Percentiles rank a stretch among this genome's conserved stretches.
Conservation (phyloP, 2,329 filamentous ascomycete species). For the Stagonosporopsis tanaceti region DNA sequence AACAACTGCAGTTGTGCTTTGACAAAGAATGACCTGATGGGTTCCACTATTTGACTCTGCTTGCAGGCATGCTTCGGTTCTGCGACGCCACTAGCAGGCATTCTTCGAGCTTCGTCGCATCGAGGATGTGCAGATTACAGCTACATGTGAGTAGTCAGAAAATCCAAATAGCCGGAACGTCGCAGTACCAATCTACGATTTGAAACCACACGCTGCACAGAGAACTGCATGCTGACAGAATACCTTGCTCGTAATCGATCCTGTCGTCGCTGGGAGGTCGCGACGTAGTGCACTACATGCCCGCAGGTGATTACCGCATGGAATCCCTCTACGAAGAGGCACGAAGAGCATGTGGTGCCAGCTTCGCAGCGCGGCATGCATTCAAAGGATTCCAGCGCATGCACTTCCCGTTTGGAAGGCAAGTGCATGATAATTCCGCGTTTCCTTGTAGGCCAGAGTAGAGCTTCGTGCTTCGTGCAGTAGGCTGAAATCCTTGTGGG, state of each 20-base stretch:
- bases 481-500: constrained; percentile 22
- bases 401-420: constrained; percentile 14
- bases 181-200: constrained; percentile 4
- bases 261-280: background rate
- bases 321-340: constrained; percentile 12
- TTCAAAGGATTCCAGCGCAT: constrained; percentile 1
- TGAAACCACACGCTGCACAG: background rate
- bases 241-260: background rate
- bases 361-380: constrained; percentile 11
- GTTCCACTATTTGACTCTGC: constrained; percentile 4
- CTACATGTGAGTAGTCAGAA: constrained; percentile 20
- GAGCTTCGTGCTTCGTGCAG: constrained; percentile 18
- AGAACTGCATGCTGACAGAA: background rate
- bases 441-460: constrained; percentile 3
- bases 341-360: constrained; percentile 2
- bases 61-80: background rate
- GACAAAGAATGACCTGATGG: constrained; percentile 16
- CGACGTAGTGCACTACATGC: background rate
- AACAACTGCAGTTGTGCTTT: background rate
- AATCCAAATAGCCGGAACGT: constrained; percentile 7
- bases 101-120: constrained; percentile 15
- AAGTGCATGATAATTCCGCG: constrained; percentile 15
- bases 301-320: constrained; percentile 27
- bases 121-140: constrained; percentile 24
- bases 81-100: constrained; percentile 15